A percentile compares a stretch with the other conserved stretches of the same genome.
phyloP scores from a whole-genome alignment of 2,329 filamentous ascomycete genomes.

The Aspergillus sp. region DNA sequence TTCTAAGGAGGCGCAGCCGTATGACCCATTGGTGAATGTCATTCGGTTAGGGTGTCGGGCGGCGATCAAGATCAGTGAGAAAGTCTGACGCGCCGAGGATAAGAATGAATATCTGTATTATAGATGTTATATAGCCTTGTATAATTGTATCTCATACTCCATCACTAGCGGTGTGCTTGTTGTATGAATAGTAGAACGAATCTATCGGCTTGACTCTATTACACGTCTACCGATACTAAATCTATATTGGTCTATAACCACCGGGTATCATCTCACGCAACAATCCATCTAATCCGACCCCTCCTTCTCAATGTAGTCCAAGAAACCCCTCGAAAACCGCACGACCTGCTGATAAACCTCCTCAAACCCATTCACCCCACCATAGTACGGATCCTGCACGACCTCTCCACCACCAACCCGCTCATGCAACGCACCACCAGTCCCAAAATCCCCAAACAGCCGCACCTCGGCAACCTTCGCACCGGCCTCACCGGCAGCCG shows the following conservation, averaged over 20 bases:
- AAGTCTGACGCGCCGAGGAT: slow-evolving; percentile 30
- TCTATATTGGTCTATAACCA: slow-evolving; percentile 8
- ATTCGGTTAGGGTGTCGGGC: slow-evolving; percentile 88
- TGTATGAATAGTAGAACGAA: no score
- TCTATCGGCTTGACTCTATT: no score
- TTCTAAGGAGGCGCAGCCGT: slow-evolving; percentile 82
- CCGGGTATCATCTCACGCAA: slow-evolving; percentile 18
- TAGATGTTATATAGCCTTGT: background rate
- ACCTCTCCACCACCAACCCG: slow-evolving; percentile 57
- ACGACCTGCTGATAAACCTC: slow-evolving; percentile 81
- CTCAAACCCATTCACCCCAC: slow-evolving; percentile 75
- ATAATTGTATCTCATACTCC: background rate
- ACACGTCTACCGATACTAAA: no score
- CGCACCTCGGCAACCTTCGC: slow-evolving; percentile 57
- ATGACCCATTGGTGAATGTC: slow-evolving; percentile 81
- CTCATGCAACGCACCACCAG: slow-evolving; percentile 42
- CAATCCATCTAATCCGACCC: background rate
- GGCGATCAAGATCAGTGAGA: slow-evolving; percentile 80
- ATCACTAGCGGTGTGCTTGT: no score
- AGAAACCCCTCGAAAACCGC: slow-evolving; percentile 73
- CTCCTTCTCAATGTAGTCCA: slow-evolving; percentile 54
- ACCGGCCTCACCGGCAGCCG: slow-evolving; percentile 27
- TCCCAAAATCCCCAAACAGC: slow-evolving; percentile 82
- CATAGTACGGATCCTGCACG: slow-evolving; percentile 89
- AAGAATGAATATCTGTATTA: background rate